Conservation (phyloP, 345 rosid genomes). For the Aurinia saxatilis region DNA sequence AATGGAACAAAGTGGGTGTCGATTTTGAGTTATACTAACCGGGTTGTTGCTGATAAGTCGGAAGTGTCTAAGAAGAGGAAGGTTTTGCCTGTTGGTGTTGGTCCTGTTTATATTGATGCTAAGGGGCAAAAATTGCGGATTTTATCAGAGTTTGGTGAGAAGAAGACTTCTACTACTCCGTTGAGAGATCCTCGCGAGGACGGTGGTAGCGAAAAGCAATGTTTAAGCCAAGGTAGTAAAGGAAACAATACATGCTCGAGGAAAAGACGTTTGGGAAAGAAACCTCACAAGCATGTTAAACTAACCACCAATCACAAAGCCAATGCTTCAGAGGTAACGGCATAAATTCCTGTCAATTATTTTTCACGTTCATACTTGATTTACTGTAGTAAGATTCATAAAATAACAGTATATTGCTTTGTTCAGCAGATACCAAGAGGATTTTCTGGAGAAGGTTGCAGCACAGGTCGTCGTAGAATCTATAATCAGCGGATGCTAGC, state of each 20-base stretch:
- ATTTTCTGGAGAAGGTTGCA: slow-evolving; percentile 32
- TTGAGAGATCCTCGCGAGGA: not conserved
- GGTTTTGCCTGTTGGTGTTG: slow-evolving; percentile 40
- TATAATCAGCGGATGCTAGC: slow-evolving; percentile 56
- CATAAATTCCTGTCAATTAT: not conserved
- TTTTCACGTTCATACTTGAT: not conserved
- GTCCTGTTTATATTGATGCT: slow-evolving; percentile 88
- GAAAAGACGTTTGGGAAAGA: slow-evolving; percentile 42
- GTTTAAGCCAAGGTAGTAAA: slow-evolving; percentile 30
- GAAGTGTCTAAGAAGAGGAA: slow-evolving; percentile 41
- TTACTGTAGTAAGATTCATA: slow-evolving; percentile 24
- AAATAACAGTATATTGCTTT: slow-evolving; percentile 24
- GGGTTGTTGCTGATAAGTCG: slow-evolving; percentile 30
- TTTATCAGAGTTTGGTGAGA: slow-evolving; percentile 47
- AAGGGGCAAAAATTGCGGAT: slow-evolving; percentile 79
- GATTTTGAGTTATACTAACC: slow-evolving; percentile 34
- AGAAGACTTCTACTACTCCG: slow-evolving; percentile 14
- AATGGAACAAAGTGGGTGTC: slow-evolving; percentile 48
- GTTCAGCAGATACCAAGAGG: slow-evolving; percentile 39
- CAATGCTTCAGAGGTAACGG: slow-evolving; percentile 45
- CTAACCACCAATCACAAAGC: slow-evolving; percentile 43
- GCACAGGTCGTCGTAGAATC: slow-evolving; percentile 45
- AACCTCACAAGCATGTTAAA: slow-evolving; percentile 52
- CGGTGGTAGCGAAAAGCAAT: slow-evolving; percentile 14
- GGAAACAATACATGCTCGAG: slow-evolving; percentile 35